These are phyloP conservation scores for Vitis rupestris DNA, from an alignment of 164 flowering plant genomes.

Conservation along the genomic window DNA sequence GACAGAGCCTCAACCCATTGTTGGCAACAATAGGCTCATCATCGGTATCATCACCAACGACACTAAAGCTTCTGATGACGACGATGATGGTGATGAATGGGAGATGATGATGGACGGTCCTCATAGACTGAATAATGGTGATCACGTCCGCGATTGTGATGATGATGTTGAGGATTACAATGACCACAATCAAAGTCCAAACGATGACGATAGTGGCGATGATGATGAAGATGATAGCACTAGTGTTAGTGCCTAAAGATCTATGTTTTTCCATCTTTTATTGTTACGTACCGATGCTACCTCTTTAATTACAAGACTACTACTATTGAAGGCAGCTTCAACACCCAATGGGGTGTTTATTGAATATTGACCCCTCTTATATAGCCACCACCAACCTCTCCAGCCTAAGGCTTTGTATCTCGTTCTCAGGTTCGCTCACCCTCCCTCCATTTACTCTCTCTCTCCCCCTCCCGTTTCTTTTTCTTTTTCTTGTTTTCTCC, in stretches of 20 bases:
- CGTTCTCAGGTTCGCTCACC: not conserved
- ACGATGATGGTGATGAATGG: conserved; percentile 2
- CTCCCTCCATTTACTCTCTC: not conserved
- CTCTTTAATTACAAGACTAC: not conserved
- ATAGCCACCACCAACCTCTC: not conserved
- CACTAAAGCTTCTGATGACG: not conserved
- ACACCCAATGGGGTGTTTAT: conserved; percentile 14
- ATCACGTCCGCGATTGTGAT: not conserved
- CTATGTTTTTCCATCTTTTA: not conserved
- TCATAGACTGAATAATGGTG: not conserved
- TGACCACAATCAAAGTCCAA: not conserved
- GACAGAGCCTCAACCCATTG: conserved; percentile 60
- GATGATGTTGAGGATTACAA: conserved; percentile 4
- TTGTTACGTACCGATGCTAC: too few relatives aligned
- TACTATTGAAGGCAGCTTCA: not conserved
- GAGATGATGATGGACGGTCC: conserved; percentile 1
- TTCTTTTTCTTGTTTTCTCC: too few relatives aligned
- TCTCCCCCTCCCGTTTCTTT: not conserved
- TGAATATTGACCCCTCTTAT: conserved; percentile 16
- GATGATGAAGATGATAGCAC: conserved; percentile 9
- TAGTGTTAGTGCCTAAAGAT: not conserved
- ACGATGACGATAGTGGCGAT: conserved; percentile 11
- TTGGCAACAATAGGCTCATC: conserved; percentile 20
- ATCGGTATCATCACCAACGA: not conserved
- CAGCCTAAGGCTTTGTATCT: not conserved